Percentiles rank a stretch among this genome's conserved stretches.
phyloP scores from a whole-genome alignment of 2,329 filamentous ascomycete species.

The Macrophomina phaseolina region DNA sequence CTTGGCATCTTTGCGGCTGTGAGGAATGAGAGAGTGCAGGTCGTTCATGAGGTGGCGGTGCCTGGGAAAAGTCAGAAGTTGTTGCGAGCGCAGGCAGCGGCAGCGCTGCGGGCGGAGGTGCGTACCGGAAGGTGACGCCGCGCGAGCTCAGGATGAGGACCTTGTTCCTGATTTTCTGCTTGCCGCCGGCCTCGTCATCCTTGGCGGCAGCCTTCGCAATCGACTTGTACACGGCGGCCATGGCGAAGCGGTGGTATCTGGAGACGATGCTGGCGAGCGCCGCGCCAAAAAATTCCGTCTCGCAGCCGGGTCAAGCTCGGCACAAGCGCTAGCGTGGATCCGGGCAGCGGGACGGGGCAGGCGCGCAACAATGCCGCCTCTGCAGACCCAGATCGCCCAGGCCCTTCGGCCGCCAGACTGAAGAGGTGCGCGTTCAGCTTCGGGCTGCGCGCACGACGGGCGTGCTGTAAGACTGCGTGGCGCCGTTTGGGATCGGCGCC shows the following conservation, averaged over 20 bases:
- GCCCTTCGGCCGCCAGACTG: not conserved
- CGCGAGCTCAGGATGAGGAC: conserved; percentile 90
- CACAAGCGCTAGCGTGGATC: conserved; percentile 2
- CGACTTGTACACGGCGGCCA: conserved; percentile 64
- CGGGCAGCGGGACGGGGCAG: not conserved
- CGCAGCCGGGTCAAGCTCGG: not conserved
- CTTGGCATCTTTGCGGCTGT: conserved; percentile 93
- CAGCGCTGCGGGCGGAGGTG: conserved; percentile 4
- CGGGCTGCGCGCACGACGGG: not conserved
- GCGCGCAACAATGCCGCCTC: conserved; percentile 21
- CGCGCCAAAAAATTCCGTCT: conserved; percentile 11
- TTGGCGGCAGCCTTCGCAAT: conserved; percentile 52
- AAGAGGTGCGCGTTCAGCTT: not conserved
- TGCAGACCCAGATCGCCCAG: conserved; percentile 19
- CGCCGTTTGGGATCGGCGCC: conserved; percentile 1
- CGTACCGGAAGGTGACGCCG: conserved; percentile 85
- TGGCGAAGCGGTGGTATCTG: conserved; percentile 34
- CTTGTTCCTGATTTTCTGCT: conserved; percentile 57
- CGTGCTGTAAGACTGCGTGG: conserved; percentile 7
- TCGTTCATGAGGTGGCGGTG: conserved; percentile 94
- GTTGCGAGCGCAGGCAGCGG: not conserved
- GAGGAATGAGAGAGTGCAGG: conserved; percentile 84
- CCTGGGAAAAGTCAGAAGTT: conserved; percentile 54
- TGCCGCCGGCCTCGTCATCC: conserved; percentile 37
- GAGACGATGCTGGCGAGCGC: not conserved